Evolutionary conservation across 2,329 filamentous ascomycete species (phyloP), one percentile per base, ranked within the genome.

Genomic region (Arthrinium phaeospermum): DNA sequence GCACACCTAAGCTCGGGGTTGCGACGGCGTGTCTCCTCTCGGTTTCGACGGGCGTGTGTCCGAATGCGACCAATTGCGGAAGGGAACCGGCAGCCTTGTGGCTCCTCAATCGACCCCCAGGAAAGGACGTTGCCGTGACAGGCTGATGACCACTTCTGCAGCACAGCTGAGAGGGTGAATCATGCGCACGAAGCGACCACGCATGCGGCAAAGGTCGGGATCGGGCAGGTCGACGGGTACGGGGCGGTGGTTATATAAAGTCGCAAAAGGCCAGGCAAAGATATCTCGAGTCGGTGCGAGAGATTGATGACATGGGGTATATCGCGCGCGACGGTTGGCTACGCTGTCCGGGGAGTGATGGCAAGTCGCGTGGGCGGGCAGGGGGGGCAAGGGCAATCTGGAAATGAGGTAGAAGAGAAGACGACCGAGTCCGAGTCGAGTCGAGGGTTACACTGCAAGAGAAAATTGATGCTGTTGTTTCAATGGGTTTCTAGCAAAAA

Each of bases 241-340:
- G 45, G 27, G 24, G 27, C 67, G 45, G 67, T 71, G 72, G 73
- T 71, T 75, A 77, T 76, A 76, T 73, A 73, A 72, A 68, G 73
- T 73, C 69, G 73, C 74, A 72, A 72, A 73, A 51, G 73, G 72
- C 73, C 72, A 74, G 74, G 57, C 57, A 64, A 41, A 64, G 19
- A 64, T 41, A 41, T 64, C 30, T 64, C 57, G 57, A 64, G 57
- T 64, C 67, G 73, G 70, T 74, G 71, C 71, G 74, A 72, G 70
- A 70, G 70, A 75, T 76, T 75, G 75, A 75, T 76, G 74, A 78
- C 78, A 80, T 80, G 74, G 77, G 41, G 57, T 64, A 64, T 64
- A 64, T 64, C 30, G 57, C 34, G 53, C 53, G 57, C 57, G 57
- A 64, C 57, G 34, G 57, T 10, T 41, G 57, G 57, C 57, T 64